These are phyloP conservation scores for Euphorbia pulcherrima DNA, from an alignment of 345 rosid genomes.

Conservation along the genomic window DNA sequence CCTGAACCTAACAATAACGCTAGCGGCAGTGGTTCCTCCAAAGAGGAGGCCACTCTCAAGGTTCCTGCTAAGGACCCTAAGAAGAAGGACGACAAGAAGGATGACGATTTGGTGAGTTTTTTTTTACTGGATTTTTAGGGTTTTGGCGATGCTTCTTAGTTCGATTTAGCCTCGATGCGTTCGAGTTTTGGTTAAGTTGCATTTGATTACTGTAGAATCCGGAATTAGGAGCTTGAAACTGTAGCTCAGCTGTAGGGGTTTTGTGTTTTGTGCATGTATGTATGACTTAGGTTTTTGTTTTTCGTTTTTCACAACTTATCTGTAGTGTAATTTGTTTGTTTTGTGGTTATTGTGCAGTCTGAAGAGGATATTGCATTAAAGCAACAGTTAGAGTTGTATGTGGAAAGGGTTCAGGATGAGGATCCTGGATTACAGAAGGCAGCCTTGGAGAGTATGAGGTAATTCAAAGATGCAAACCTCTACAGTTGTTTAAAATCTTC, in stretches of 20 bases:
- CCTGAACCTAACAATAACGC: constrained; percentile 54
- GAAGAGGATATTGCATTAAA: constrained; percentile 91
- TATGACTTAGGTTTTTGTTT: neutral
- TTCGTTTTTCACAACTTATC: neutral
- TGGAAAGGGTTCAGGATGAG: constrained; percentile 89
- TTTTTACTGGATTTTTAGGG: neutral
- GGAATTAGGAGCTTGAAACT: neutral
- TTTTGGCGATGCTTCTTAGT: neutral
- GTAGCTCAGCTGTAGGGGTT: neutral
- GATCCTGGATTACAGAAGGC: constrained; percentile 81
- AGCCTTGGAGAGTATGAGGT: constrained; percentile 98
- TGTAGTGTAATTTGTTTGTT: neutral
- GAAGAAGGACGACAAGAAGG: constrained; percentile 89
- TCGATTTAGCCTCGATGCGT: neutral
- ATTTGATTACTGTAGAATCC: neutral
- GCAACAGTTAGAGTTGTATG: constrained; percentile 90
- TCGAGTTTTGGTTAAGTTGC: neutral
- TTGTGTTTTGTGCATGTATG: too few relatives aligned
- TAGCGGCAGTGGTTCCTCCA: constrained; percentile 36
- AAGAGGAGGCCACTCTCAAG: constrained; percentile 52
- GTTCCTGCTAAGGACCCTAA: constrained; percentile 75
- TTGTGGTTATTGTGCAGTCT: constrained; percentile 42
- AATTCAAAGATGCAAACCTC: constrained; percentile 5
- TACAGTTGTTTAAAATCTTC: neutral
- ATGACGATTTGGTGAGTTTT: constrained; percentile 72